A percentile compares a stretch with the other conserved stretches of the same genome.
Evolutionary conservation across 441 rosid species (phyloP).

Genomic region (Breynia disticha): DNA sequence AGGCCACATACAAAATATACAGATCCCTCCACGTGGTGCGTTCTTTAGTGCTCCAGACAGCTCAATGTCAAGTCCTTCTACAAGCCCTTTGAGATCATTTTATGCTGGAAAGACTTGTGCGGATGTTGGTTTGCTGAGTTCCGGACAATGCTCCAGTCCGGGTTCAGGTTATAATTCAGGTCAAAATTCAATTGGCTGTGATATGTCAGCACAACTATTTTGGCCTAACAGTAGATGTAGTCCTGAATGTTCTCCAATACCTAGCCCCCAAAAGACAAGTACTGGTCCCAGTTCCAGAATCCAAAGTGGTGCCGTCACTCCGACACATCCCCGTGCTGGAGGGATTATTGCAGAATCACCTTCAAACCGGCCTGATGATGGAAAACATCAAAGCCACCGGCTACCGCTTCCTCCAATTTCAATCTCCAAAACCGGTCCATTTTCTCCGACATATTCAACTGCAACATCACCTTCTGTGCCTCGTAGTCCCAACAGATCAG

Average conservation of each 20-base stretch:
- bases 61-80: slow-evolving; percentile 94
- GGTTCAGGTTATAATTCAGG: slow-evolving; percentile 94
- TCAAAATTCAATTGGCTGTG: slow-evolving; percentile 90
- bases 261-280: slow-evolving; percentile 92
- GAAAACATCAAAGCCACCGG: slow-evolving; percentile 61
- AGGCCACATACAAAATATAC: slow-evolving; percentile 53
- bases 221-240: slow-evolving; percentile 93
- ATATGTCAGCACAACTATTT: slow-evolving; percentile 75
- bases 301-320: slow-evolving; percentile 90
- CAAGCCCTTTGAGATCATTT: slow-evolving; percentile 81
- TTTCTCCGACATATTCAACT: slow-evolving; percentile 64
- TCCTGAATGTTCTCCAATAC: slow-evolving; percentile 91
- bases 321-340: slow-evolving; percentile 71
- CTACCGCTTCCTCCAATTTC: slow-evolving; percentile 76
- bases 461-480: slow-evolving; percentile 78
- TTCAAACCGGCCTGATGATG: slow-evolving; percentile 55
- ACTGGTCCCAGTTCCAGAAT: slow-evolving; percentile 90
- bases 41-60: slow-evolving; percentile 84
- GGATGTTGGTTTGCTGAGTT: slow-evolving; percentile 37
- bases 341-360: slow-evolving; percentile 54
- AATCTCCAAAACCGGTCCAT: slow-evolving; percentile 55
- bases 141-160: slow-evolving; percentile 96
- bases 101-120: slow-evolving; percentile 40
- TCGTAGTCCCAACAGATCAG: slow-evolving; percentile 74
- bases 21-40: slow-evolving; percentile 50